Evolutionary conservation across 2,329 filamentous ascomycete species (phyloP), one percentile per base, ranked within the genome.

Genomic region (Ophiostoma quercus): DNA sequence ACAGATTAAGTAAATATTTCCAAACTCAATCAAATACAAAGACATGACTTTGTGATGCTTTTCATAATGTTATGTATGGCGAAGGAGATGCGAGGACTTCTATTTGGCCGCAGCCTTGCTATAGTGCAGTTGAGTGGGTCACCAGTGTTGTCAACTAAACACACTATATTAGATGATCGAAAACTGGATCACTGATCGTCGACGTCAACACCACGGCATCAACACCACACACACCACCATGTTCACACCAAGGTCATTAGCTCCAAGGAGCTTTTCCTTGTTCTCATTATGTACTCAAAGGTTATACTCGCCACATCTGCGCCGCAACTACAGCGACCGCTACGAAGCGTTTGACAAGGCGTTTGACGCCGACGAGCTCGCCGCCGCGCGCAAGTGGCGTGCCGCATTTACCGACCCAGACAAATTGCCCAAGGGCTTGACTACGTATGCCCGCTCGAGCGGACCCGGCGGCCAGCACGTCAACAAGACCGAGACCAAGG

Each of bases 401-500:
- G 74, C 79, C 66, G 78, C 79, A 0, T 85, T 87, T 71, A 77
- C 79, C 9, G 72, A 78, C 37, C 65, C 65, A 41, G 77, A 75
- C 54, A 78, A 75, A 29, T 75, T 88, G 1, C 86, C 86, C 16
- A 80, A 77, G 69, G 86, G 85, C 9, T 82, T 77, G 63, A 87
- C 84, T 5, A 82, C 78, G 12, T 88, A 82, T 75, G 82, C 86
- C 2, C 81, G 86, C n/a, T 87, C 86, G 2, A 87, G 85, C 73
- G 86, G 86, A 0, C 85, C 86, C 2, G 86, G 86, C 14, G 86
- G 86, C 1, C 86, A 88, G 73, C 85, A 88, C 74, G 85, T 88
- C 41, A 88, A 88, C 75, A 88, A 88, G 86, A 88, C 86, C 0
- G 86, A 88, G 77, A 84, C 81, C 67, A 88, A 88, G 73, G 86